Evolutionary conservation across 1,139 yeast species (phyloP), one percentile per base, ranked within the genome.

Genomic region (Ogataea hybrid): DNA sequence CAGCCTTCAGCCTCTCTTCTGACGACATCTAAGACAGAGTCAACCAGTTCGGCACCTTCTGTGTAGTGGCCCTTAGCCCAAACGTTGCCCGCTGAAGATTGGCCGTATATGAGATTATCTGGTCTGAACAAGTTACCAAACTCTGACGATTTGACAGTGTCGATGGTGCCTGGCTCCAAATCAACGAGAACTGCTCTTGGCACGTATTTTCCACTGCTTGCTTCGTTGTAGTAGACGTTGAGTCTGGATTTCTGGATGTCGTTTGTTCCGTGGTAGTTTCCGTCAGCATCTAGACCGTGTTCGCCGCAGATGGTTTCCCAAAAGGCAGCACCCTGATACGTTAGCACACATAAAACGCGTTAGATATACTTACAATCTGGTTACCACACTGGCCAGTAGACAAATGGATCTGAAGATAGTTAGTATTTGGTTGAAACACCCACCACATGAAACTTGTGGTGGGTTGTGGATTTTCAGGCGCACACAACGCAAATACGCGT

Each of bases 371-470:
- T 73, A 79, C 90, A 59, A 92, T 89, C 73, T 92, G 98, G 81
- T 92, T 92, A 81, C 98, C 98, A 81, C 98, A 92, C 75, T 90
- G 97, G 69, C 97, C 97, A 46, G 97, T 84, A 50, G 97, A 90
- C 68, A 90, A 78, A 70, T 90, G 97, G 68, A 90, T 87, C 92
- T 84, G 5, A 39, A 31, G 31, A 11, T 8, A 6, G 51, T 47
- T 47, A 47, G 48, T 47, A 36, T 28, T 16, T n/a, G n/a, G 9
- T 20, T 14, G 6, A 18, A 20, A 23, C 22, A 25, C 12, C 12
- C 27, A 25, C 32, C 23, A n/a, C 22, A 27, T 20, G 37, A 27
- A 23, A 35, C 15, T 14, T 15, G 31, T 3, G 18, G 39, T 18
- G 39, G 35, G 39, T 23, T 12, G n/a, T 9, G 11, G 16, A 11